Conservation (phyloP, 2,329 filamentous ascomycete species). For the Paramyrothecium roridum region DNA sequence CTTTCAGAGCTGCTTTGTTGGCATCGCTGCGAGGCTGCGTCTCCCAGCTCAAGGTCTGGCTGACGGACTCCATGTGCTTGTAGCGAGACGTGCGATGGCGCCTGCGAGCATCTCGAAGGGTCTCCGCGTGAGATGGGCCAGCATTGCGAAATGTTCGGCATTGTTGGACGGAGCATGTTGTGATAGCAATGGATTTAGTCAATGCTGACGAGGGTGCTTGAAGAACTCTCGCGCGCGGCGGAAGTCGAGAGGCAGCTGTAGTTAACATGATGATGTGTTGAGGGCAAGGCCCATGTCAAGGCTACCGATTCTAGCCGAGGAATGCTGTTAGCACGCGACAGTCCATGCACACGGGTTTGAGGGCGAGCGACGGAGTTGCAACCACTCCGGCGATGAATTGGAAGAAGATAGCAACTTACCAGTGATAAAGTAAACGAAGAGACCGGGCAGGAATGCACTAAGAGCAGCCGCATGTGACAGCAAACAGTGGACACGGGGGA, state of each 20-base stretch:
- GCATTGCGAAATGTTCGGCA: constrained; percentile 46
- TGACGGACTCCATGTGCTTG: constrained; percentile 42
- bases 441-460: neutral
- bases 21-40: constrained; percentile 26
- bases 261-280: constrained; percentile 19
- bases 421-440: neutral
- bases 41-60: constrained; percentile 44
- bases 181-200: constrained; percentile 8
- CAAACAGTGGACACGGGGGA: neutral
- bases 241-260: constrained; percentile 16
- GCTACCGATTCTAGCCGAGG: neutral
- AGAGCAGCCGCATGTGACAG: neutral
- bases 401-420: neutral
- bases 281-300: neutral
- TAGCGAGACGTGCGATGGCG: constrained; percentile 40
- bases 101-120: constrained; percentile 39
- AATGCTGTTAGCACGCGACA: neutral
- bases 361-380: neutral
- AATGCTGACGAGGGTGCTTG: constrained; percentile 9
- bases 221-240: constrained; percentile 23
- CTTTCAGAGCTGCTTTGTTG: constrained; percentile 34
- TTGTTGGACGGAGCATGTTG: constrained; percentile 15
- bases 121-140: constrained; percentile 41
- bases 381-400: neutral
- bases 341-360: neutral